Base-by-base conservation (phyloP, 225 moss, liverwort and hornwort genomes). In the Lunularia cruciata region DNA sequence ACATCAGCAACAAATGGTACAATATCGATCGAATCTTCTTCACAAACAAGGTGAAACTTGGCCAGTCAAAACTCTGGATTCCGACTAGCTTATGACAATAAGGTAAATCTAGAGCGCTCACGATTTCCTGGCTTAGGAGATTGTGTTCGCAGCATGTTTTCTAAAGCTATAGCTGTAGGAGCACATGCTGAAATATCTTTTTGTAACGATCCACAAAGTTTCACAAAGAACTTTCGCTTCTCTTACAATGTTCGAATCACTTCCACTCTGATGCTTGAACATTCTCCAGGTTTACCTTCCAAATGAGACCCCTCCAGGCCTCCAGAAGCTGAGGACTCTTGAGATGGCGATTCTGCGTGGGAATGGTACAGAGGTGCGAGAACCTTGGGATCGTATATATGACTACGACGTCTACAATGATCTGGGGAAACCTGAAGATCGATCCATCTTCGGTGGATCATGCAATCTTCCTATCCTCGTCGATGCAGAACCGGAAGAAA, bases 391-490 rank as follows among this genome's bases (percentile, higher is more conserved):
- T 31, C 87, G 89, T 57, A 79, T 89, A 69, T 92, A 92, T 66
- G 89, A 92, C 45, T 89, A 79, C 60, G 86, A 75, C 8, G 36
- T 22, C 15, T 92, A 85, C 71, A 33, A 89, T 48, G 92, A 92
- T 72, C 43, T 87, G 72, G 87, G 89, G 36, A 68, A 62, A 13
- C n/a, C 76, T 72, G 10, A 72, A 73, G n/a, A 40, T 14, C 37
- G 22, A 22, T 19, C 73, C 75, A 5, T 73, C 84, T 6, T 92
- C 53, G 89, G 87, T 3, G 89, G 92, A 13, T 78, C 57, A 63
- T 46, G 64, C 31, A 62, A 84, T 0, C 65, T 27, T 8, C 84
- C 9, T 92, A 87, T 16, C 92, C 92, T 34, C 84, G 87, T 46
- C 79, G 89, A 57, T 22, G 73, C 10, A 72, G 92, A 62, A 89